Base-by-base conservation (phyloP, 352 stramenopile species). In the Globisporangium takayamanum region DNA sequence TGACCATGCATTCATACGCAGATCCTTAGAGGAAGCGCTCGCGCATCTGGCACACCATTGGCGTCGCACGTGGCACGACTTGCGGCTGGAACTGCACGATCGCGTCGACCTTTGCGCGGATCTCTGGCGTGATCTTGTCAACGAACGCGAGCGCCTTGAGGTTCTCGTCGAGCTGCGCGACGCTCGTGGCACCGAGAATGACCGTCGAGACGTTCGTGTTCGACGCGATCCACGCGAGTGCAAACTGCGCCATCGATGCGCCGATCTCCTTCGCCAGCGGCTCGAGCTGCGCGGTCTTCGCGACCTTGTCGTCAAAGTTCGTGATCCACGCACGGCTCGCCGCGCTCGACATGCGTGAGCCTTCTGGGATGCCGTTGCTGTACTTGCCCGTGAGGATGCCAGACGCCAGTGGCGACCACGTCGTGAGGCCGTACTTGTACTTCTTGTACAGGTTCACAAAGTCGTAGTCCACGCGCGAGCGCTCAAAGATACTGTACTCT, bases 121-220 rank as follows among this genome's bases (percentile, higher is more conserved):
- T 58, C 63, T 90, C 72, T 0, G 79, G 72, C 15, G 81, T 92
- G 50, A 92, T 76, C 73, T 91, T 90, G 63, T 78, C 66, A 16
- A 73, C 55, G 22, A 88, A 82, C 49, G 72, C 67, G 33, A 88
- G 53, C 16, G 82, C 76, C 63, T 84, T 82, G 37, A 93, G 55
- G 63, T 93, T 92, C 52, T 92, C 81, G 26, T 92, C 76, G 5
- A 92, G 67, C 57, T 92, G 82, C 39, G 74, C 59, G 30, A 83
- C 70, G 28, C 76, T 51, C n/a, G 46, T 51, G 2, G 46, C 46
- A 8, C 46, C 46, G 12, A 51, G 46, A 20, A 51, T 51, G n/a
- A 51, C 80, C 15, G 73, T 86, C 51, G 71, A 80, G 33, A 89
- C 79, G 55, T 90, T 73, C 16, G 63, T 59, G 65, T 88, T 88